A percentile compares a stretch with the other conserved stretches of the same genome.
Evolutionary conservation across 2,329 filamentous ascomycete species (phyloP).

Genomic region (Ophiocordyceps camponoti-floridani): DNA sequence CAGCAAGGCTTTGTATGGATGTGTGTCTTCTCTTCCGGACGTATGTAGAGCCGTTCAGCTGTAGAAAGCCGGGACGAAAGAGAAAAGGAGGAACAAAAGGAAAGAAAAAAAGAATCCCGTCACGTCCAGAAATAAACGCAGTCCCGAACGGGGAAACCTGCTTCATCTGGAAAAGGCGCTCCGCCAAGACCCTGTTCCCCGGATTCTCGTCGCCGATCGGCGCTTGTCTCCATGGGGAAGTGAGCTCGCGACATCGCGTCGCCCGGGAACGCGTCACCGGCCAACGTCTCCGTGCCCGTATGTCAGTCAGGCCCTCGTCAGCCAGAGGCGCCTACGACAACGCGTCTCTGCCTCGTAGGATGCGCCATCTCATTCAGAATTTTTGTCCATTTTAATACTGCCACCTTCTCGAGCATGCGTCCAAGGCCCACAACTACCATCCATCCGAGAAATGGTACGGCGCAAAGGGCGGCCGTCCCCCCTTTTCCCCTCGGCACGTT

Average conservation of each 20-base stretch:
- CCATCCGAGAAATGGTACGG: not conserved
- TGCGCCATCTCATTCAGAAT: not conserved
- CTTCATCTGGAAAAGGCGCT: conserved; percentile 2
- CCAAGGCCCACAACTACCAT: not conserved
- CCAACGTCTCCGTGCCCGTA: not conserved
- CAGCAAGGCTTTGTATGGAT: no score
- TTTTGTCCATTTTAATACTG: not conserved
- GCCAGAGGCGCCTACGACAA: no score
- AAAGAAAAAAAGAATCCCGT: conserved; percentile 6
- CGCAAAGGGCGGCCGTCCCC: not conserved
- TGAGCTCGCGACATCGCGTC: not conserved
- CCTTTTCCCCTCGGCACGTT: not conserved
- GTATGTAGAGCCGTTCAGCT: no score
- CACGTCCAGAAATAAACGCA: no score
- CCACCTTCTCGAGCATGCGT: not conserved
- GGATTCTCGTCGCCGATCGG: conserved; percentile 1
- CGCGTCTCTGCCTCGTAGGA: not conserved
- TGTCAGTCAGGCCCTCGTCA: no score
- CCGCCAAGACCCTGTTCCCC: conserved; percentile 1
- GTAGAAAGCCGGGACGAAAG: no score
- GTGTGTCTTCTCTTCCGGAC: no score
- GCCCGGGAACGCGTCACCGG: not conserved
- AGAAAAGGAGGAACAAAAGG: no score
- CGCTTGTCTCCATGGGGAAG: conserved; percentile 2
- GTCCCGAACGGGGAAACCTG: not conserved